These are phyloP conservation scores for Hypomyces rosellus DNA, from an alignment of 2,329 filamentous ascomycete genomes.

Conservation along the genomic window DNA sequence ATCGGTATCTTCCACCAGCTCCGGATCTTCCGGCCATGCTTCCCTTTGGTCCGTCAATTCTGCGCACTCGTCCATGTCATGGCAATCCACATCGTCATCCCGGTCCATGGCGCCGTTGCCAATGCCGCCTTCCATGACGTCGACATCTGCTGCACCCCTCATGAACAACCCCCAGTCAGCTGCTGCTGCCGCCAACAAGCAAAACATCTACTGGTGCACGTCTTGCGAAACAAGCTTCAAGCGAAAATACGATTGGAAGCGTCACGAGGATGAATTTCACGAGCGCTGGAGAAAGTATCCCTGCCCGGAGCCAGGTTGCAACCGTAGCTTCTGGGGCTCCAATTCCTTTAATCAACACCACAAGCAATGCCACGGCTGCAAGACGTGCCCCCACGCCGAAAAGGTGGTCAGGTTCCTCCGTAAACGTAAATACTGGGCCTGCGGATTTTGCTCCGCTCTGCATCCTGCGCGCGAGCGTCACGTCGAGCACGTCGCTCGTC, in stretches of 20 bases:
- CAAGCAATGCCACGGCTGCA: slow-evolving; percentile 58
- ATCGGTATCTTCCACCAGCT: slow-evolving; percentile 45
- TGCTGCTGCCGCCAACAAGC: slow-evolving; percentile 26
- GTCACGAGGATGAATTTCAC: slow-evolving; percentile 64
- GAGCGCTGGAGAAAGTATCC: slow-evolving; percentile 63
- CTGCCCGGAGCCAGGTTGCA: slow-evolving; percentile 56
- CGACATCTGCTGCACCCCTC: slow-evolving; percentile 21
- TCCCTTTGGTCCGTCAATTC: slow-evolving; percentile 41
- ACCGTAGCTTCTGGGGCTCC: slow-evolving; percentile 61
- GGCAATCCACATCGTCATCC: slow-evolving; percentile 30
- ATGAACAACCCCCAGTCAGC: slow-evolving; percentile 26
- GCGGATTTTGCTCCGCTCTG: slow-evolving; percentile 60
- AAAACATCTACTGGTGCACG: slow-evolving; percentile 51
- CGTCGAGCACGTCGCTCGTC: slow-evolving; percentile 61
- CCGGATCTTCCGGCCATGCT: slow-evolving; percentile 42
- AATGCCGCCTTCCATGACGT: slow-evolving; percentile 26
- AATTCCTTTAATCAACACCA: slow-evolving; percentile 65
- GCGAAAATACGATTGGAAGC: slow-evolving; percentile 64
- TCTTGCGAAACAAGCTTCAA: slow-evolving; percentile 59
- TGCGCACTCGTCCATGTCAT: slow-evolving; percentile 34
- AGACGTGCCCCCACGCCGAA: slow-evolving; percentile 59
- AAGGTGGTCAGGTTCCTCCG: slow-evolving; percentile 56
- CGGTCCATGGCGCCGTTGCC: slow-evolving; percentile 33
- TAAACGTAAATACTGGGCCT: slow-evolving; percentile 62
- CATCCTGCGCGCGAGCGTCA: slow-evolving; percentile 59